These are phyloP conservation scores for Giardia duodenalis DNA, from an alignment of 208 protist species.

Conservation along the genomic window DNA sequence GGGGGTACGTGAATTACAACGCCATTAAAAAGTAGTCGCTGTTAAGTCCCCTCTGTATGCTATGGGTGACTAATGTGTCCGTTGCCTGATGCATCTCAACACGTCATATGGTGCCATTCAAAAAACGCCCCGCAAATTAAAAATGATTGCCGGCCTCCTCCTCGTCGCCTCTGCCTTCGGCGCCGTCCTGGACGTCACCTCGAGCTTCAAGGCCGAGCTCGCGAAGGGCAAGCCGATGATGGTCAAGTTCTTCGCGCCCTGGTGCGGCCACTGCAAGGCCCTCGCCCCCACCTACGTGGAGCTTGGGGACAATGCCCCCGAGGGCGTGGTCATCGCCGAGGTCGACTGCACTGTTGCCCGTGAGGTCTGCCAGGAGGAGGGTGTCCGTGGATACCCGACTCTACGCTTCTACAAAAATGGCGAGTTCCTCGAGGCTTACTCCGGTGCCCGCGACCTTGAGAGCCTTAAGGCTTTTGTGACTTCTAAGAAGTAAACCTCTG, in stretches of 20 bases:
- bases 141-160: not conserved
- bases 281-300: constrained; percentile 31
- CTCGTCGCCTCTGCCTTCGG: not conserved
- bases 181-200: not conserved
- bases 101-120: no score
- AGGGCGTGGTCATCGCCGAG: constrained; percentile 12
- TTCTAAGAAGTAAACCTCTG: constrained; percentile 4
- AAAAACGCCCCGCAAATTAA: not conserved
- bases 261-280: constrained; percentile 39
- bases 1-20: no score
- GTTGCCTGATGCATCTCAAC: no score
- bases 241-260: constrained; percentile 37
- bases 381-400: constrained; percentile 34
- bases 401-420: constrained; percentile 27
- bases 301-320: not conserved
- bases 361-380: constrained; percentile 29
- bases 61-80: no score
- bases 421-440: constrained; percentile 15
- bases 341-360: constrained; percentile 33
- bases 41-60: no score
- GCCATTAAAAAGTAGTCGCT: no score
- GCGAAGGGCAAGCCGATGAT: constrained; percentile 10
- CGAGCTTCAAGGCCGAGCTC: not conserved
- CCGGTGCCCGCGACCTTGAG: not conserved
- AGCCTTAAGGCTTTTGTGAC: constrained; percentile 10